These are phyloP conservation scores for Fusarium marasasianum DNA, from an alignment of 2,329 filamentous ascomycete genomes.

Conservation along the genomic window DNA sequence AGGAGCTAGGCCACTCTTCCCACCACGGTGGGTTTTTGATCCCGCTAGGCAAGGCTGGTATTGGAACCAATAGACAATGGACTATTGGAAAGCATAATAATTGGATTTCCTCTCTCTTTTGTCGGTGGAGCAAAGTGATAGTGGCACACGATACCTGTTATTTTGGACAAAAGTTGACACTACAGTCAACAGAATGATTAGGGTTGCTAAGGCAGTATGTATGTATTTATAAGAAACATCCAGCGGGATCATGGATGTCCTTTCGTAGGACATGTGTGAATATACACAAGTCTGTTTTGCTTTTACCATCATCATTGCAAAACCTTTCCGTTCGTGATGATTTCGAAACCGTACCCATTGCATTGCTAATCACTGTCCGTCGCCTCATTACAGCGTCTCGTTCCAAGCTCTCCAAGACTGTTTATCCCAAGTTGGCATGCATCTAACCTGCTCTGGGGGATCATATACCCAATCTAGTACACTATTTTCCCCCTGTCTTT, in stretches of 20 bases:
- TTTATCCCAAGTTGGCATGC: slow-evolving; percentile 54
- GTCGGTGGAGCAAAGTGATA: neutral
- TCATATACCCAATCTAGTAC: slow-evolving; percentile 54
- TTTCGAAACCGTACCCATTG: neutral
- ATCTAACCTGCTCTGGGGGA: slow-evolving; percentile 59
- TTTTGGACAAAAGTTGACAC: neutral
- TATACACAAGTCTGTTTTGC: neutral
- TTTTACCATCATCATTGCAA: neutral
- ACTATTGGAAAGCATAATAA: neutral
- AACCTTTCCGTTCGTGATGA: too few species aligned
- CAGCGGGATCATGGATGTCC: neutral
- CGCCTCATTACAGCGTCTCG: slow-evolving; percentile 11
- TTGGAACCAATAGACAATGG: neutral
- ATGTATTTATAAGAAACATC: slow-evolving; percentile 10
- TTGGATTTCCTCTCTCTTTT: neutral
- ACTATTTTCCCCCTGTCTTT: slow-evolving; percentile 39
- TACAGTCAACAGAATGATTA: neutral
- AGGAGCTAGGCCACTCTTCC: neutral
- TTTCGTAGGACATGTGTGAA: neutral
- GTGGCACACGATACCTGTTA: neutral
- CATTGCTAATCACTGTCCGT: neutral
- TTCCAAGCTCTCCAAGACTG: slow-evolving; percentile 55
- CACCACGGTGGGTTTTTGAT: neutral
- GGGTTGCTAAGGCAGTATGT: neutral
- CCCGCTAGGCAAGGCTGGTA: neutral